These are phyloP conservation scores for Balakata baccata DNA, from an alignment of 345 rosid species.

Conservation along the genomic window DNA sequence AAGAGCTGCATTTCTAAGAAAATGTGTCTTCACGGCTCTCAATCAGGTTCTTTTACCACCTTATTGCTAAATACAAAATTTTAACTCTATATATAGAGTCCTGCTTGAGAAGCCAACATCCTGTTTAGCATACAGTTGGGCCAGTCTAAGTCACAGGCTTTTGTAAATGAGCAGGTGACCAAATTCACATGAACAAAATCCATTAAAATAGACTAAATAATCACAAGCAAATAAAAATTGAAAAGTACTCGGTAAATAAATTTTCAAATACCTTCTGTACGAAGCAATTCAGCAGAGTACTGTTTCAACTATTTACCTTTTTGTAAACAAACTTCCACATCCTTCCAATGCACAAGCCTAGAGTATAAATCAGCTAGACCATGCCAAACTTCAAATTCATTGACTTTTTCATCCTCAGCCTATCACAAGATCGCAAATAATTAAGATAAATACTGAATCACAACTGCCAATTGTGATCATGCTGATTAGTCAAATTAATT, in stretches of 20 bases:
- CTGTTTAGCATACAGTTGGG: neutral
- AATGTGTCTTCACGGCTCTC: neutral
- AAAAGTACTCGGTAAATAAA: slow-evolving; percentile 7
- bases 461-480: neutral
- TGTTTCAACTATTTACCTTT: slow-evolving; percentile 74
- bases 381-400: slow-evolving; percentile 92
- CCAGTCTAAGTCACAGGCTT: neutral
- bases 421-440: slow-evolving; percentile 21
- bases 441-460: slow-evolving; percentile 2
- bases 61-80: neutral
- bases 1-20: neutral
- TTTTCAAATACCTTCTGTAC: slow-evolving; percentile 64
- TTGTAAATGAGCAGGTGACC: neutral
- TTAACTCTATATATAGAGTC: neutral
- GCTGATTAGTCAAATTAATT: no score
- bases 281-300: slow-evolving; percentile 65
- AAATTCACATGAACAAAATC: neutral
- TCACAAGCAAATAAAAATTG: neutral
- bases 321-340: slow-evolving; percentile 73
- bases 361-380: slow-evolving; percentile 83
- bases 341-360: slow-evolving; percentile 82
- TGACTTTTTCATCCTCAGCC: slow-evolving; percentile 59
- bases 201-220: neutral
- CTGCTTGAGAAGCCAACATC: neutral
- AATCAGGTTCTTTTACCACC: neutral